Conservation (phyloP, 306 rosid species). For the Cicer pinnatifidum region DNA sequence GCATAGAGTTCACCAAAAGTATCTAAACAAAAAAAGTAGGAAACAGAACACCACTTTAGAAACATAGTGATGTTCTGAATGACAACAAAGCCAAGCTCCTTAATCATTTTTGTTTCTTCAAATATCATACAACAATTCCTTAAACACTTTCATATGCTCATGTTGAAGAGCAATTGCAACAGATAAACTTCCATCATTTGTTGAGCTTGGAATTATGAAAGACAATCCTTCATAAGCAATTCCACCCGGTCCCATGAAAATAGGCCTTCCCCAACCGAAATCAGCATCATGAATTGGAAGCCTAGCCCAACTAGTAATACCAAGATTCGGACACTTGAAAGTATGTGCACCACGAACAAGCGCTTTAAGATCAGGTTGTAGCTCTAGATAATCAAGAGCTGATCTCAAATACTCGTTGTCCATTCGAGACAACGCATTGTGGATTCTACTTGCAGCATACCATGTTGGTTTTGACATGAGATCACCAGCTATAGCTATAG, state of each 20-base stretch:
- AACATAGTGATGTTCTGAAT: constrained; percentile 34
- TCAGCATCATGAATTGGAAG: constrained; percentile 93
- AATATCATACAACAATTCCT: constrained; percentile 58
- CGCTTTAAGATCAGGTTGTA: constrained; percentile 81
- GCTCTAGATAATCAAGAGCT: constrained; percentile 81
- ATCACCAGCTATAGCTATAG: constrained; percentile 68
- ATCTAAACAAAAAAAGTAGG: constrained; percentile 18
- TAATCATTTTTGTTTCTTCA: constrained; percentile 35
- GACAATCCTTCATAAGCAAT: constrained; percentile 82
- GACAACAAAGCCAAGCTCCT: constrained; percentile 4
- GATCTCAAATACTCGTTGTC: constrained; percentile 78
- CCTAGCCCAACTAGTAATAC: constrained; percentile 91
- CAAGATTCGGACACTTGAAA: constrained; percentile 89
- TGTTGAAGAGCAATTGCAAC: constrained; percentile 68
- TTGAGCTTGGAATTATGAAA: constrained; percentile 70
- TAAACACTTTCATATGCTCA: constrained; percentile 66
- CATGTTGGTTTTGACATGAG: constrained; percentile 75
- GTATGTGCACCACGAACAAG: constrained; percentile 84
- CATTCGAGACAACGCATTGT: constrained; percentile 64
- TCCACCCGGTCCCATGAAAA: constrained; percentile 98
- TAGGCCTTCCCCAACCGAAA: constrained; percentile 96
- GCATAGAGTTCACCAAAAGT: constrained; percentile 24
- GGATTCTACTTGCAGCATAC: constrained; percentile 82
- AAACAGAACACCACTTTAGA: constrained; percentile 43
- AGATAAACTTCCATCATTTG: constrained; percentile 68